A percentile compares a stretch with the other conserved stretches of the same genome.
Evolutionary conservation across 306 rosid genomes (phyloP).

Genomic region (Cercis canadensis): DNA sequence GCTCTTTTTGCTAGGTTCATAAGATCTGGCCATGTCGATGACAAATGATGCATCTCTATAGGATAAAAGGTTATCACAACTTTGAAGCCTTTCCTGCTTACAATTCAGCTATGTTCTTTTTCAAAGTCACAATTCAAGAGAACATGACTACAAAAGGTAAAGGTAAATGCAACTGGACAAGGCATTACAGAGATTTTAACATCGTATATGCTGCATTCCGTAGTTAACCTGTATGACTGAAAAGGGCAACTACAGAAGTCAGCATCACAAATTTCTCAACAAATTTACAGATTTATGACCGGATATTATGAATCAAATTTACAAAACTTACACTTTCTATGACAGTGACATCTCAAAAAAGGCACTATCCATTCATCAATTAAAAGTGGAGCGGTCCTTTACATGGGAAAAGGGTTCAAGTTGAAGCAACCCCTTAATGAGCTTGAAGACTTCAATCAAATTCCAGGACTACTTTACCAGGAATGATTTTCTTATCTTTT

Average conservation of each 20-base stretch:
- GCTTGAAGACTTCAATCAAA: slow-evolving; percentile 56
- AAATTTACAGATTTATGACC: slow-evolving; percentile 42
- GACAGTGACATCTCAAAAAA: slow-evolving; percentile 33
- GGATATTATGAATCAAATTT: slow-evolving; percentile 43
- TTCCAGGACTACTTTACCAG: slow-evolving; percentile 90
- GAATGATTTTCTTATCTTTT: slow-evolving; percentile 71
- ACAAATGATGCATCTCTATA: too few species aligned
- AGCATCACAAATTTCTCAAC: slow-evolving; percentile 37
- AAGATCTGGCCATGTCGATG: slow-evolving; percentile 30
- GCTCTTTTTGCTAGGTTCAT: slow-evolving; percentile 23
- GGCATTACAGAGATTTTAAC: slow-evolving; percentile 6
- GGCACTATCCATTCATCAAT: slow-evolving; percentile 26
- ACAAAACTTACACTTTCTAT: slow-evolving; percentile 41
- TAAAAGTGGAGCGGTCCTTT: slow-evolving; percentile 38
- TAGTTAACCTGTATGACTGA: background rate
- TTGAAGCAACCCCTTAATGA: slow-evolving; percentile 15
- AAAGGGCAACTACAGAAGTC: slow-evolving; percentile 22
- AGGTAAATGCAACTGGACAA: slow-evolving; percentile 34
- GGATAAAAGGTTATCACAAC: slow-evolving; percentile 5
- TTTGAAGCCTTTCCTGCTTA: slow-evolving; percentile 35
- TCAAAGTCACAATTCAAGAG: slow-evolving; percentile 34
- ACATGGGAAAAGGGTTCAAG: slow-evolving; percentile 8
- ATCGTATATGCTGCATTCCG: slow-evolving; percentile 28
- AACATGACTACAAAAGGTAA: slow-evolving; percentile 28
- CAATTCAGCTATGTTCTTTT: slow-evolving; percentile 40